These are phyloP conservation scores for Tubosaeta brunneosetosa DNA, from an alignment of 768 basidiomycete genomes.

Conservation along the genomic window DNA sequence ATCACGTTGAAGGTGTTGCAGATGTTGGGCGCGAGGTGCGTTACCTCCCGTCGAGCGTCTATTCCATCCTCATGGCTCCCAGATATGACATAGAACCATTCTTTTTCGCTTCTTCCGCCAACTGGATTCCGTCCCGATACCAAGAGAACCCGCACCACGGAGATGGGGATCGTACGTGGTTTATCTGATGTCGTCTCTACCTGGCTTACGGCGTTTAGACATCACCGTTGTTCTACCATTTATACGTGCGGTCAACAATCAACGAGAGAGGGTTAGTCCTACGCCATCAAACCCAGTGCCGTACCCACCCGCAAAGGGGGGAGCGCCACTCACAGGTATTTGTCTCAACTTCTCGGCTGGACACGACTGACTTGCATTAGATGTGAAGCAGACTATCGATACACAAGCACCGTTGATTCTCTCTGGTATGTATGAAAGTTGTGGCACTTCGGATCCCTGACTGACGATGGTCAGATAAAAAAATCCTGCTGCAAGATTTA, in stretches of 20 bases:
- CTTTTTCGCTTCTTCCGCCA: constrained; percentile 41
- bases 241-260: constrained; percentile 36
- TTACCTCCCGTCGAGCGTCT: neutral
- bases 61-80: neutral
- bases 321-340: constrained; percentile 15
- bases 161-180: constrained; percentile 36
- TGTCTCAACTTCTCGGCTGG: neutral
- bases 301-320: constrained; percentile 1
- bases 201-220: constrained; percentile 24
- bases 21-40: constrained; percentile 37
- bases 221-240: constrained; percentile 42
- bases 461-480: constrained; percentile 8
- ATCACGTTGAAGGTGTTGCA: constrained; percentile 30
- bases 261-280: constrained; percentile 5
- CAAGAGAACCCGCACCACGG: constrained; percentile 30
- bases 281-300: constrained; percentile 16
- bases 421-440: constrained; percentile 9
- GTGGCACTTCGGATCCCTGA: neutral
- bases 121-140: constrained; percentile 41
- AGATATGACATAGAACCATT: constrained; percentile 43
- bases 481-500: constrained; percentile 32
- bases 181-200: neutral
- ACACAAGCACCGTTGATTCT: constrained; percentile 32
- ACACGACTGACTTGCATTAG: constrained; percentile 7
- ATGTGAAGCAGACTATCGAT: constrained; percentile 26